These are phyloP conservation scores for Amanita pallidorosea DNA, from an alignment of 768 basidiomycete genomes.

Conservation along the genomic window DNA sequence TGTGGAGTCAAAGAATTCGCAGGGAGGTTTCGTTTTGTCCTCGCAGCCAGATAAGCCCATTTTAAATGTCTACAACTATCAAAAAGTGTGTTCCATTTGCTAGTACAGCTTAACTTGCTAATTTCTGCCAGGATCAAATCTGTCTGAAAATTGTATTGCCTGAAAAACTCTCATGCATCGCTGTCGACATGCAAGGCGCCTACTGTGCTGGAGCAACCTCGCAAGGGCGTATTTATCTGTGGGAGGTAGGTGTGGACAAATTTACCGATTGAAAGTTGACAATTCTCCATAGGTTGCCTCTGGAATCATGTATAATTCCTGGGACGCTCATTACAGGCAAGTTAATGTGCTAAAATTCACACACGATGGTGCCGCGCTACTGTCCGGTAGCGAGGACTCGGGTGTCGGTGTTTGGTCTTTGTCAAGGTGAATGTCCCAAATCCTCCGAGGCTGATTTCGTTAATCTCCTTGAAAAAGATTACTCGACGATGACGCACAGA, in stretches of 20 bases:
- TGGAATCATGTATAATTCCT: conserved; percentile 85
- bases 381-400: conserved; percentile 89
- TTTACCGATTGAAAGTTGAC: conserved; percentile 3
- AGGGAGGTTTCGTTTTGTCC: conserved; percentile 78
- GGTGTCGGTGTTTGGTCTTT: conserved; percentile 84
- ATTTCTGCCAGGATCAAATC: conserved; percentile 68
- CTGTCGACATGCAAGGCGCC: conserved; percentile 58
- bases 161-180: conserved; percentile 77
- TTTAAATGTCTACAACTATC: conserved; percentile 85
- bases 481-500: conserved; percentile 63
- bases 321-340: conserved; percentile 94
- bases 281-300: conserved; percentile 56
- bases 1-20: conserved; percentile 54
- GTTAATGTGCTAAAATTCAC: conserved; percentile 80
- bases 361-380: conserved; percentile 63
- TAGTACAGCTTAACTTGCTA: background rate
- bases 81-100: conserved; percentile 51
- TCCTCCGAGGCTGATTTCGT: conserved; percentile 10
- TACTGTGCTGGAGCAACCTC: conserved; percentile 84
- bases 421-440: conserved; percentile 49
- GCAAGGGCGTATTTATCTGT: conserved; percentile 86
- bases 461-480: conserved; percentile 35
- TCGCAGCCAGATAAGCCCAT: conserved; percentile 85
- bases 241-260: conserved; percentile 64
- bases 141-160: conserved; percentile 79